Percentiles rank a stretch among this genome's conserved stretches.
Conservation (phyloP, 805 yeast genomes). For the Hanseniaspora hatyaiensis region DNA sequence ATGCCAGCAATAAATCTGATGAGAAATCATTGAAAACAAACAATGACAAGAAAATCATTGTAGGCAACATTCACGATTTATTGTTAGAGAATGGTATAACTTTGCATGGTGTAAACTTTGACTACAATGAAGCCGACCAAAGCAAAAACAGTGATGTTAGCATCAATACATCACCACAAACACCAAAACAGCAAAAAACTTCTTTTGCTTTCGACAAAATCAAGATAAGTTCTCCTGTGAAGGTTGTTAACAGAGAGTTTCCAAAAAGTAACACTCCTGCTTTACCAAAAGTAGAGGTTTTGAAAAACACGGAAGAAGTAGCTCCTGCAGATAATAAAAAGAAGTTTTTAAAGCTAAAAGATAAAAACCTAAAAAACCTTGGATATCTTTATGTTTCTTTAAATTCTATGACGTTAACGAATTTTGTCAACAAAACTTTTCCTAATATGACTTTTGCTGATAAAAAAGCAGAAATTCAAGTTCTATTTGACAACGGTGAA, state of each 20-base stretch:
- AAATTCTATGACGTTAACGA: slow-evolving; percentile 3
- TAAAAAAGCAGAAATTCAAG: neutral
- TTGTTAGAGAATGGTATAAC: slow-evolving; percentile 5
- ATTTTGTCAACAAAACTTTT: neutral
- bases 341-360: neutral
- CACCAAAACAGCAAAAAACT: neutral
- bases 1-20: neutral
- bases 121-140: too few species aligned
- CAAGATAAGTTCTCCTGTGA: slow-evolving; percentile 8
- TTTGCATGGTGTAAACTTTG: neutral
- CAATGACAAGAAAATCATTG: neutral
- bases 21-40: neutral
- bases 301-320: neutral
- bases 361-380: neutral
- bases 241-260: neutral
- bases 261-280: neutral
- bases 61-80: slow-evolving; percentile 10
- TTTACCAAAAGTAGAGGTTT: neutral
- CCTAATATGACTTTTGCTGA: neutral
- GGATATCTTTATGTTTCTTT: slow-evolving; percentile 10
- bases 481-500: slow-evolving; percentile 56
- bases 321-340: neutral
- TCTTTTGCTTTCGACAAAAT: neutral
- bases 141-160: too few species aligned
- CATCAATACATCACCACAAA: neutral